Base-by-base conservation (phyloP, 805 yeast species). In the Nakazawaea wyomingensis region DNA sequence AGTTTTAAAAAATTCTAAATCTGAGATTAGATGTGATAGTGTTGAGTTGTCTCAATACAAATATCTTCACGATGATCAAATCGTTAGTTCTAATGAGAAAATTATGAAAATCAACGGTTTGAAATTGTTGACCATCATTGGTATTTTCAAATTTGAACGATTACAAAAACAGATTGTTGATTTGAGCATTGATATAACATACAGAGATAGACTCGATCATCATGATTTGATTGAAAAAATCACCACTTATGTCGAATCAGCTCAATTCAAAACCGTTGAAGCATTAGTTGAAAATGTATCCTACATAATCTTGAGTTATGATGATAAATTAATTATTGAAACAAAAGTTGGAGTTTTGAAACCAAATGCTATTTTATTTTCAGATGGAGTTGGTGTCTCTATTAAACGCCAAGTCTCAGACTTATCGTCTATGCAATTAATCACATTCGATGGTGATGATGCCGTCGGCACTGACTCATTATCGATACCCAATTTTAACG, bases 61-160 rank as follows among this genome's bases (percentile, higher is more conserved):
- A 17, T 13, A 32, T 14, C 18, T 37, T 11, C 4, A 10, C 14
- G 21, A 22, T n/a, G 36, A 29, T 11, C 18, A 27, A 14, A 22
- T 41, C 10, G 13, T 16, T 8, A 20, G 21, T 16, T 14, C 8
- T 6, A 16, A 14, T 5, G 9, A 14, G n/a, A 35, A 35, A 7
- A n/a, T 30, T 7, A 14, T 39, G 37, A 42, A 13, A 16, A 75
- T 87, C 31, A 64, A 68, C 4, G 72, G 74, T 4, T 60, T 90
- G 29, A 69, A 71, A 38, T 61, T 87, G 14, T 69, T 82, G 39
- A 82, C 96, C 0, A 69, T 90, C n/a, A 85, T 93, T 51, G 99
- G 99, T 4, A 93, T 93, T 6, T 91, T 89, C 65, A 83, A 89
- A 1, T 86, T 89, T 63, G 99, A 93, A 59, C 70, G 99, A 46